A percentile compares a stretch with the other conserved stretches of the same genome.
These are phyloP conservation scores for Backusella tarrabulga DNA, from an alignment of 192 early-diverging fungal genomes.

Conservation along the genomic window DNA sequence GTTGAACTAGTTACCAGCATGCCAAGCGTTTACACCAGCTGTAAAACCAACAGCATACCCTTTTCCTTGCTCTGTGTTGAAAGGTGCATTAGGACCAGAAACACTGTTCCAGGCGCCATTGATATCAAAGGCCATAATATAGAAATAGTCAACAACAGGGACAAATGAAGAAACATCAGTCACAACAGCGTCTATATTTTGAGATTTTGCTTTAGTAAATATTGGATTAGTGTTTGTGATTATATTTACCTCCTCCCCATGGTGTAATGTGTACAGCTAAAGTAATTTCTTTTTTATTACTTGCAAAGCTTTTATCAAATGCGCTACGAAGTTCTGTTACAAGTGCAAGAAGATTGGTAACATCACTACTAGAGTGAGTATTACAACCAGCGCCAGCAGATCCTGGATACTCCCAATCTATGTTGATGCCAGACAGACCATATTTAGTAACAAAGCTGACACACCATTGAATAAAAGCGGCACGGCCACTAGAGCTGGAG, in stretches of 20 bases:
- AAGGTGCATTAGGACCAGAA: constrained; percentile 50
- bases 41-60: constrained; percentile 24
- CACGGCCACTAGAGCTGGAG: constrained; percentile 19
- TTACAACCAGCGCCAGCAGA: constrained; percentile 59
- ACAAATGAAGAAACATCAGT: constrained; percentile 59
- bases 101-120: constrained; percentile 56
- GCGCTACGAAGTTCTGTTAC: constrained; percentile 54
- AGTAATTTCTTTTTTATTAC: constrained; percentile 52
- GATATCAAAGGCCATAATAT: constrained; percentile 67
- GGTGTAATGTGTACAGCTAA: constrained; percentile 60
- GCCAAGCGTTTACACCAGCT: constrained; percentile 55
- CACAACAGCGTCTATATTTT: constrained; percentile 40
- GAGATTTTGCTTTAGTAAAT: constrained; percentile 36
- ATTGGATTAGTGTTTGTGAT: constrained; percentile 20
- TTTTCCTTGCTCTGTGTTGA: constrained; percentile 35
- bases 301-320: constrained; percentile 39
- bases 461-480: not conserved
- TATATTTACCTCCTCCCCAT: constrained; percentile 29
- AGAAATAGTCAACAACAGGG: constrained; percentile 56
- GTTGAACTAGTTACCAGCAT: constrained; percentile 3
- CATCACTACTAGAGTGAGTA: constrained; percentile 51
- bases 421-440: not conserved
- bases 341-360: constrained; percentile 58
- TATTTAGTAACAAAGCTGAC: not conserved
- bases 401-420: constrained; percentile 66